Evolutionary conservation across 2,329 filamentous ascomycete genomes (phyloP).

Genomic region (Botrytis sinoallii): DNA sequence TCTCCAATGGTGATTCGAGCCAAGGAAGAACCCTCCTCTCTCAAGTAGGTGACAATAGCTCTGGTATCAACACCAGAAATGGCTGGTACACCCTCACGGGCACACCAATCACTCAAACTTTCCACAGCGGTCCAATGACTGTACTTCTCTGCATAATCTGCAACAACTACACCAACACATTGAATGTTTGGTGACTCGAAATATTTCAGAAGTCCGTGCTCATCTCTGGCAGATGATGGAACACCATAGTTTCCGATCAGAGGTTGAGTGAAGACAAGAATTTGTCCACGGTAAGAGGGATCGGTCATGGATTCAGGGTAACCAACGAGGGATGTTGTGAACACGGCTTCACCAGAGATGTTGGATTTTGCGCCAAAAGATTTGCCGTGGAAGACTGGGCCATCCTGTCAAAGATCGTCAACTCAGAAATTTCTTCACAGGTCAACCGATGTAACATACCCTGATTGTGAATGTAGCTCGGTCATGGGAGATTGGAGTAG

Average conservation of each 20-base stretch:
- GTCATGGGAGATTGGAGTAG: conserved; percentile 68
- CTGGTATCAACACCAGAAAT: conserved; percentile 97
- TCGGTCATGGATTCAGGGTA: conserved; percentile 95
- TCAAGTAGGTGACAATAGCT: conserved; percentile 90
- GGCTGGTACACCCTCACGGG: conserved; percentile 90
- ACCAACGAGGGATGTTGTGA: conserved; percentile 95
- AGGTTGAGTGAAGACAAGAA: conserved; percentile 96
- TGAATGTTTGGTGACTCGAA: conserved; percentile 98
- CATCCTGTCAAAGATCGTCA: conserved; percentile 59
- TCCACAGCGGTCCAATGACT: conserved; percentile 99
- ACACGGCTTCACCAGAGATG: conserved; percentile 96
- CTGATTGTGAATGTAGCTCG: conserved; percentile 93
- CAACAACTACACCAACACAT: conserved; percentile 91
- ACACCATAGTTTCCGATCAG: conserved; percentile 99
- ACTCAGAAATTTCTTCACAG: conserved; percentile 14
- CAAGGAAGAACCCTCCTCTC: conserved; percentile 94
- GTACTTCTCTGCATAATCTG: conserved; percentile 89
- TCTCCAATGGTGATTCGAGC: conserved; percentile 93
- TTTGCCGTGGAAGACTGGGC: conserved; percentile 92
- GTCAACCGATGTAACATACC: conserved; percentile 46
- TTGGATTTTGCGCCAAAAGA: conserved; percentile 96
- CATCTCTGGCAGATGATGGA: conserved; percentile 78
- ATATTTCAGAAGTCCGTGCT: conserved; percentile 90
- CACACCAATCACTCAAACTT: conserved; percentile 90
- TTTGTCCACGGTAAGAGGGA: conserved; percentile 87